These are phyloP conservation scores for Coprinellus micaceus DNA, from an alignment of 768 basidiomycete genomes.

Conservation along the genomic window DNA sequence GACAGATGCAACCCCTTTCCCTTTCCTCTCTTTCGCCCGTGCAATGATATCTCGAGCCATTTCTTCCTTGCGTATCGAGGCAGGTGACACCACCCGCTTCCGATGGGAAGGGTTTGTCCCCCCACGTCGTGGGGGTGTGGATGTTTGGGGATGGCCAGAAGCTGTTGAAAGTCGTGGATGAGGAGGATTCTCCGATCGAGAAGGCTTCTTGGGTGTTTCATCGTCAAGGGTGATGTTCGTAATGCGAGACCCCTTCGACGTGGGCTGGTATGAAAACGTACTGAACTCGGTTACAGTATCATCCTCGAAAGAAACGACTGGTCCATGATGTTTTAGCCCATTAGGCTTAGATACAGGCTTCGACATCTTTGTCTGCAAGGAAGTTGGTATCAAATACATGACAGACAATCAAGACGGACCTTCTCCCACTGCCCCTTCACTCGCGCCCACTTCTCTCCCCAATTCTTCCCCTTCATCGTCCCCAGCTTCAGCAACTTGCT, in stretches of 20 bases:
- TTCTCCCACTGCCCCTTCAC: conserved; percentile 58
- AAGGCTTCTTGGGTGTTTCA: not conserved
- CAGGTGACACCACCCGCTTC: not conserved
- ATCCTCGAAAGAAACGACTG: not conserved
- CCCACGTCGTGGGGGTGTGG: not conserved
- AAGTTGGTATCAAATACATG: too few species aligned
- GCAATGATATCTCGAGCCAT: not conserved
- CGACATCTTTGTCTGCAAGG: not conserved
- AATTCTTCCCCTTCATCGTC: conserved; percentile 73
- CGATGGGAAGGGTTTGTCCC: not conserved
- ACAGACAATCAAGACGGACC: conserved; percentile 12
- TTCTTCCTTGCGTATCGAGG: not conserved
- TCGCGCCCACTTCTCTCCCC: conserved; percentile 77
- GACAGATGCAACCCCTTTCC: conserved; percentile 42
- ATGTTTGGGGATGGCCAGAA: not conserved
- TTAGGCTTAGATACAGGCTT: not conserved
- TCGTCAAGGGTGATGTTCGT: not conserved
- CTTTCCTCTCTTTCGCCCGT: conserved; percentile 36
- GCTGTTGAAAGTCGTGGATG: not conserved
- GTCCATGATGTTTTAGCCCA: not conserved
- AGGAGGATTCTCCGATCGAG: not conserved
- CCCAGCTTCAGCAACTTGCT: conserved; percentile 80
- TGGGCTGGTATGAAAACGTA: not conserved
- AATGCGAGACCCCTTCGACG: not conserved
- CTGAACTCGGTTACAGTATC: not conserved